Conservation (phyloP, 371 early-diverging fungal species). For the Mucor piriformis region DNA sequence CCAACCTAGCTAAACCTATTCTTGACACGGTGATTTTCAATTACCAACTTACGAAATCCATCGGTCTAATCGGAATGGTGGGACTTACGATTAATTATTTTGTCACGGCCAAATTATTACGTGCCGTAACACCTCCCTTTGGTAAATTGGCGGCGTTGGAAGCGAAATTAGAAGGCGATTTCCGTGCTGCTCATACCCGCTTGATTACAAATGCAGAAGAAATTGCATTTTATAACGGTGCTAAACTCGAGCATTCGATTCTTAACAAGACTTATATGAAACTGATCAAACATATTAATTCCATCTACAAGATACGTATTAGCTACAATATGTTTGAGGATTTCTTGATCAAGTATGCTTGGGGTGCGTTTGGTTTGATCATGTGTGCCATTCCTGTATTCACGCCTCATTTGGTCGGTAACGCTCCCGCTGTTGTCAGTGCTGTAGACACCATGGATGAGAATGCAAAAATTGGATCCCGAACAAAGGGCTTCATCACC, state of each 20-base stretch:
- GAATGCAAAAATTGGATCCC: slow-evolving; percentile 58
- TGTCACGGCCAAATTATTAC: slow-evolving; percentile 68
- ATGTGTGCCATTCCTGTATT: slow-evolving; percentile 86
- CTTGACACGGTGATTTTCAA: slow-evolving; percentile 87
- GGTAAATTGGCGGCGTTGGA: slow-evolving; percentile 85
- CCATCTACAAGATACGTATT: slow-evolving; percentile 76
- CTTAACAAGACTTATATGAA: slow-evolving; percentile 69
- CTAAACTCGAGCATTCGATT: slow-evolving; percentile 73
- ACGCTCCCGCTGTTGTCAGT: slow-evolving; percentile 7
- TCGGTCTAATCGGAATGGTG: slow-evolving; percentile 74
- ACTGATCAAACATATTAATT: slow-evolving; percentile 81
- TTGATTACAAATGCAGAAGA: slow-evolving; percentile 91
- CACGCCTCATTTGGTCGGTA: slow-evolving; percentile 59
- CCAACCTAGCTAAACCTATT: slow-evolving; percentile 85
- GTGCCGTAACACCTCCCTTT: slow-evolving; percentile 82
- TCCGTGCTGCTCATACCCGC: slow-evolving; percentile 82
- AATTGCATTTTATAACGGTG: slow-evolving; percentile 84
- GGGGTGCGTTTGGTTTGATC: slow-evolving; percentile 72
- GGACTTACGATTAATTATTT: slow-evolving; percentile 73
- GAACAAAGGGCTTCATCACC: slow-evolving; percentile 89
- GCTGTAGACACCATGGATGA: slow-evolving; percentile 22
- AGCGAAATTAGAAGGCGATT: slow-evolving; percentile 88
- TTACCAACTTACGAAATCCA: slow-evolving; percentile 76
- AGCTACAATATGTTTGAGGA: slow-evolving; percentile 91
- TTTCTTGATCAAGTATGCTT: slow-evolving; percentile 83